Conservation (phyloP, 2,329 filamentous ascomycete genomes). For the Xylaria sp. region DNA sequence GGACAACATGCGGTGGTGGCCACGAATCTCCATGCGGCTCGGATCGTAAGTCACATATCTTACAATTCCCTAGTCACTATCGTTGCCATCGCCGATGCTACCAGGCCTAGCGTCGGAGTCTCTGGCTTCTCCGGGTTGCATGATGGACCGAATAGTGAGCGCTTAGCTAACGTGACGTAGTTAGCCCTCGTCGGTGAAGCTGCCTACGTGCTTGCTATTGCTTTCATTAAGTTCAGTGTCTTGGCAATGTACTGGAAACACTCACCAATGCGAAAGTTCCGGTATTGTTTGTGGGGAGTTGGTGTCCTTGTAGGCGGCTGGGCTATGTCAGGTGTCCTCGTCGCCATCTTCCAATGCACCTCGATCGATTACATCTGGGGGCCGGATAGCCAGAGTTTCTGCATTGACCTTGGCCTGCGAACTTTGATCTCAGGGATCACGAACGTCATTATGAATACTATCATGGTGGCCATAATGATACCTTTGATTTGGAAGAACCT, state of each 20-base stretch:
- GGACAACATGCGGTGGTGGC: conserved; percentile 17
- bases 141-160: not conserved
- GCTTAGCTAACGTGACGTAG: conserved; percentile 8
- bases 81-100: not conserved
- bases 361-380: conserved; percentile 21
- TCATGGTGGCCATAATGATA: conserved; percentile 14
- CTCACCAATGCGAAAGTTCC: conserved; percentile 12
- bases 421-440: conserved; percentile 16
- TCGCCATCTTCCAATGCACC: conserved; percentile 23
- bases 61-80: too few relatives aligned
- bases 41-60: conserved; percentile 16
- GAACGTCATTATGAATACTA: conserved; percentile 7
- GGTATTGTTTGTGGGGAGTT: conserved; percentile 19
- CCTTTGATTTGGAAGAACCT: conserved; percentile 16
- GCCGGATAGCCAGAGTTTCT: not conserved
- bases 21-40: conserved; percentile 12
- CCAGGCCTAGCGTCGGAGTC: not conserved
- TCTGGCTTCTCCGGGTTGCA: not conserved
- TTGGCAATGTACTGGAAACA: conserved; percentile 13
- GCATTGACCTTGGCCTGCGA: conserved; percentile 14
- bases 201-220: conserved; percentile 12
- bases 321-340: conserved; percentile 20
- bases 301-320: conserved; percentile 13
- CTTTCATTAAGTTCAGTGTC: conserved; percentile 23
- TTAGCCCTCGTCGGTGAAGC: conserved; percentile 19